A percentile compares a stretch with the other conserved stretches of the same genome.
Conservation (phyloP, 2,329 filamentous ascomycete genomes). For the Ophiostoma ulmi region DNA sequence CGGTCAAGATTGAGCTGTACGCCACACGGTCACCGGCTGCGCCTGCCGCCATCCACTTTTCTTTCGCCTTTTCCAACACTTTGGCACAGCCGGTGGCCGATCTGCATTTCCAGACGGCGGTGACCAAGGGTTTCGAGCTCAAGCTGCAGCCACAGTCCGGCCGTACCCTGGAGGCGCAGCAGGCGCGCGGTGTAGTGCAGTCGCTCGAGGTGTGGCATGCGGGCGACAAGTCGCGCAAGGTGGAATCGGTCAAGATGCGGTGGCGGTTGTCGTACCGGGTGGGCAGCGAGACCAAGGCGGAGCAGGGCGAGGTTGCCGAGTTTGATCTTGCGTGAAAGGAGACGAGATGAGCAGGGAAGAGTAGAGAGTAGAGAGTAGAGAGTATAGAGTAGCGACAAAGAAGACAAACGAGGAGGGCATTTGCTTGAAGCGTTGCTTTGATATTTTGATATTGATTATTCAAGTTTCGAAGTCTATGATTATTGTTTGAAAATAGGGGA, state of each 20-base stretch:
- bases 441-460: slow-evolving; percentile 8
- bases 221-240: slow-evolving; percentile 61
- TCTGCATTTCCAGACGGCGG: slow-evolving; percentile 85
- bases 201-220: slow-evolving; percentile 70
- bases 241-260: slow-evolving; percentile 76
- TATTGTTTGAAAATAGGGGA: background rate
- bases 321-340: slow-evolving; percentile 62
- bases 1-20: slow-evolving; percentile 67
- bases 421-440: slow-evolving; percentile 3
- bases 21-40: slow-evolving; percentile 55
- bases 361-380: background rate
- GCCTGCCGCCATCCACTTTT: slow-evolving; percentile 59
- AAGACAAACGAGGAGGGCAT: background rate
- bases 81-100: slow-evolving; percentile 66
- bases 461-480: background rate
- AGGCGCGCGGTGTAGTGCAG: slow-evolving; percentile 71
- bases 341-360: background rate
- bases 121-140: slow-evolving; percentile 84
- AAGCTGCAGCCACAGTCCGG: slow-evolving; percentile 81
- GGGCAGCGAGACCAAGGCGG: slow-evolving; percentile 58
- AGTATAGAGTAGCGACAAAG: background rate
- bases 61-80: slow-evolving; percentile 80
- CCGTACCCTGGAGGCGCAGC: slow-evolving; percentile 67
- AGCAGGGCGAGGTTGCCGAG: slow-evolving; percentile 79
- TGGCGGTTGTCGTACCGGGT: slow-evolving; percentile 82